Conservation (phyloP, 768 basidiomycete species). For the Kwoniella newhampshirensis region DNA sequence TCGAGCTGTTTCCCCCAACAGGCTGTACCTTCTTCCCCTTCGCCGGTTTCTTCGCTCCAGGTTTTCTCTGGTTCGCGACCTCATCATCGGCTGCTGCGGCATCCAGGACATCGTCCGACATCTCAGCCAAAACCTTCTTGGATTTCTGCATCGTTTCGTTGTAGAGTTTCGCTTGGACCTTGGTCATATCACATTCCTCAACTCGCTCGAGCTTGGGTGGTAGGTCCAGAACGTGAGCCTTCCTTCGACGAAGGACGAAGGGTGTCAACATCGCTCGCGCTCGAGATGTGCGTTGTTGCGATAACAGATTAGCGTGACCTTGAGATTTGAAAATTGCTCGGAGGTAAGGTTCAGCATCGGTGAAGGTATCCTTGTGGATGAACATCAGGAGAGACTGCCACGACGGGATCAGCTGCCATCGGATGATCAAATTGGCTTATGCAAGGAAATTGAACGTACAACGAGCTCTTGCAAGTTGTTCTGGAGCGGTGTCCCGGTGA, state of each 20-base stretch:
- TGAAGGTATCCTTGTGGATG: slow-evolving; percentile 88
- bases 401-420: not conserved
- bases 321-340: slow-evolving; percentile 91
- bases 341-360: slow-evolving; percentile 69
- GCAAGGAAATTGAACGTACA: slow-evolving; percentile 40
- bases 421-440: no score
- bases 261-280: slow-evolving; percentile 99
- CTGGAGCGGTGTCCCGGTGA: slow-evolving; percentile 92
- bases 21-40: slow-evolving; percentile 43
- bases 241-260: slow-evolving; percentile 92
- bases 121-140: slow-evolving; percentile 61
- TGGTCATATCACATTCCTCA: slow-evolving; percentile 92
- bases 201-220: slow-evolving; percentile 90
- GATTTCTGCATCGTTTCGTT: slow-evolving; percentile 79
- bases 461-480: slow-evolving; percentile 59
- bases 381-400: slow-evolving; percentile 95
- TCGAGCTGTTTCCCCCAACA: slow-evolving; percentile 60
- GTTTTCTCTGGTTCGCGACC: slow-evolving; percentile 26
- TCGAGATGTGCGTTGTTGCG: slow-evolving; percentile 86
- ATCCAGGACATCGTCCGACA: slow-evolving; percentile 47
- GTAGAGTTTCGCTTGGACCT: slow-evolving; percentile 78
- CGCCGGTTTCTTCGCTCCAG: slow-evolving; percentile 55
- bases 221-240: slow-evolving; percentile 87
- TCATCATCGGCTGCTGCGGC: slow-evolving; percentile 52
- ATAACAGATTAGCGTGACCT: slow-evolving; percentile 84